Evolutionary conservation across 2,329 filamentous ascomycete genomes (phyloP), one percentile per base, ranked within the genome.

Genomic region (Fusarium guadeloupense): DNA sequence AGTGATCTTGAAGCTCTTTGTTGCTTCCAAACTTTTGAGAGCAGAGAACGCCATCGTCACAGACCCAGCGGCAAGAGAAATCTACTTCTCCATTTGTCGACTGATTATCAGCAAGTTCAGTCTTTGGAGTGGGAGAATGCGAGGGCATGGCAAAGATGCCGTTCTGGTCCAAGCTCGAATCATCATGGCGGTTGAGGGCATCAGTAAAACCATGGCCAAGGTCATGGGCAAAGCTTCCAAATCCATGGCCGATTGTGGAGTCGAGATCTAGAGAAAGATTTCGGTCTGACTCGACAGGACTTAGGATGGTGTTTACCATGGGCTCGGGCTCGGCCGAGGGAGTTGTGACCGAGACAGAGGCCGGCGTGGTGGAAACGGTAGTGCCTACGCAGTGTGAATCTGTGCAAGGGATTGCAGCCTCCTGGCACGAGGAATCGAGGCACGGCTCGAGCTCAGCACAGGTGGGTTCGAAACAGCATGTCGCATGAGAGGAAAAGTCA

Each of bases 1-100:
- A 80, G 68, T 89, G 86, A 17, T 77, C 73, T 64, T 88, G 85
- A 28, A 89, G 76, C 5, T 80, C 77, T 40, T 82, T 78, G 14
- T 82, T 76, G 21, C 77, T 74, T 2, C 71, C 67, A 58, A 83
- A 84, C 1, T 67, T 66, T 39, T 70, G 59, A 9, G 67, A 70
- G 46, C 78, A 80, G 9, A 73, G 47, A 9, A 59, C 43, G 3
- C 68, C 72, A 6, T 58, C 45, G 4, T 66, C 48, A 21, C 48
- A 45, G 14, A 68, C 53, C 77, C 77, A 79, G 19, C 67, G 70
- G 54, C 77, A 79, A 9, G 54, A 54, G 38, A 70, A 72, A 41
- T 74, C 68, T 19, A 71, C 62, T 2, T 69, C 60, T 4, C 59
- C 47, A 16, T 55, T 52, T 49, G 65, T 50, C n/a, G 51, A 49